Percentiles rank a stretch among this genome's conserved stretches.
Conservation (phyloP, 177 flowering plant genomes). For the Vitis hybrid region DNA sequence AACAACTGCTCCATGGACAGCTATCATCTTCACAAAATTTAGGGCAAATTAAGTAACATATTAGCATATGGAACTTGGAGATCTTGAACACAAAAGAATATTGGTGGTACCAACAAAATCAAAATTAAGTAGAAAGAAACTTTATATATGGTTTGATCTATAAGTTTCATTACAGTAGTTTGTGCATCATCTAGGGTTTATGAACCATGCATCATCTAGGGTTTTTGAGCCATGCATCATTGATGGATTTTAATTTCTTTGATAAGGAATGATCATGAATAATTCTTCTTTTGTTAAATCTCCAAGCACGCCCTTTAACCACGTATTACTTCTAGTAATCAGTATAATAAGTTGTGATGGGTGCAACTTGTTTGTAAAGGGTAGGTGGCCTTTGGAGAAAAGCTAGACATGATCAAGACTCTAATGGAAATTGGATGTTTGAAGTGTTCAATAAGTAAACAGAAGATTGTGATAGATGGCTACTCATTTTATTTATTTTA, state of each 20-base stretch:
- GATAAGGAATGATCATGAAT: too few relatives aligned
- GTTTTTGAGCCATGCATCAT: too few relatives aligned
- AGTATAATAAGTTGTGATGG: background rate
- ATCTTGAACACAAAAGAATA: background rate
- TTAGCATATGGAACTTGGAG: background rate
- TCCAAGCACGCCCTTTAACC: background rate
- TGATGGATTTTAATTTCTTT: too few relatives aligned
- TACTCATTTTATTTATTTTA: constrained; percentile 1
- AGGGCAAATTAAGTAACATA: background rate
- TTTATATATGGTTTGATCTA: too few relatives aligned
- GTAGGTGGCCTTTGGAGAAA: background rate
- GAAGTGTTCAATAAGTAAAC: constrained; percentile 24
- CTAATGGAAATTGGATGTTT: background rate
- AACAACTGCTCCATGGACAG: background rate
- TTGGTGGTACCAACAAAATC: background rate
- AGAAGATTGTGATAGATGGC: constrained; percentile 16
- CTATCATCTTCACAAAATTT: background rate
- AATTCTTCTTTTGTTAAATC: background rate
- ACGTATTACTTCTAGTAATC: background rate
- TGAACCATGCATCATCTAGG: too few relatives aligned
- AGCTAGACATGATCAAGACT: constrained; percentile 8
- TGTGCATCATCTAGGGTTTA: too few relatives aligned
- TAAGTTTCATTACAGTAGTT: too few relatives aligned
- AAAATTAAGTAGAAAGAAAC: too few relatives aligned
- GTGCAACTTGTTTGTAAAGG: background rate